Evolutionary conservation across 768 basidiomycete genomes (phyloP).

Genomic region (Mycena leptocephala): DNA sequence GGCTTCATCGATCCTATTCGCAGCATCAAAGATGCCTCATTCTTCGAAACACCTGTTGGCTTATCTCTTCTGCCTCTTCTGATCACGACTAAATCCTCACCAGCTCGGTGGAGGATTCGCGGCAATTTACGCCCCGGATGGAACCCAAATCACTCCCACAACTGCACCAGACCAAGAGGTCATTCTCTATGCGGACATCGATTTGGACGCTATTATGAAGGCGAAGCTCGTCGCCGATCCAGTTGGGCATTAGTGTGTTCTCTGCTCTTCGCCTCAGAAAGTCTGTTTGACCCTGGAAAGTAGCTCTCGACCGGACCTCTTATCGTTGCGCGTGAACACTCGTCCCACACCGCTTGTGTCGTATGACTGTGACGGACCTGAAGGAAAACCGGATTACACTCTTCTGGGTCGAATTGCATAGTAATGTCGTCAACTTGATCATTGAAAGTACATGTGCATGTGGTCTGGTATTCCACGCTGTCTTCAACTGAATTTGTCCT

Average conservation of each 20-base stretch:
- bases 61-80: neutral
- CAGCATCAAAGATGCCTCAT: constrained; percentile 21
- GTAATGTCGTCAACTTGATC: no score
- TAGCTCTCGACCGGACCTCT: constrained; percentile 37
- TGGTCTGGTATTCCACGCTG: neutral
- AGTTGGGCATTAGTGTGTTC: constrained; percentile 38
- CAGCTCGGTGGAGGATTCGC: constrained; percentile 38
- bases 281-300: neutral
- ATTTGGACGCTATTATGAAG: constrained; percentile 15
- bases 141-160: constrained; percentile 25
- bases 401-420: constrained; percentile 3
- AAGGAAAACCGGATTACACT: neutral
- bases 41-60: constrained; percentile 31
- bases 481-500: neutral
- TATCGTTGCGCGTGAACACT: constrained; percentile 27
- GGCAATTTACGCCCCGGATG: constrained; percentile 38
- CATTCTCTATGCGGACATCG: constrained; percentile 38
- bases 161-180: constrained; percentile 29
- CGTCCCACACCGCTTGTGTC: constrained; percentile 33
- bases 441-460: no score
- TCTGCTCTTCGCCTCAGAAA: neutral
- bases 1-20: neutral
- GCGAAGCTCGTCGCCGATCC: constrained; percentile 33
- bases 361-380: no score
- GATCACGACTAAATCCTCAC: neutral